Evolutionary conservation across 1,284 basidiomycete genomes (phyloP).

Genomic region (Ustilago nuda): DNA sequence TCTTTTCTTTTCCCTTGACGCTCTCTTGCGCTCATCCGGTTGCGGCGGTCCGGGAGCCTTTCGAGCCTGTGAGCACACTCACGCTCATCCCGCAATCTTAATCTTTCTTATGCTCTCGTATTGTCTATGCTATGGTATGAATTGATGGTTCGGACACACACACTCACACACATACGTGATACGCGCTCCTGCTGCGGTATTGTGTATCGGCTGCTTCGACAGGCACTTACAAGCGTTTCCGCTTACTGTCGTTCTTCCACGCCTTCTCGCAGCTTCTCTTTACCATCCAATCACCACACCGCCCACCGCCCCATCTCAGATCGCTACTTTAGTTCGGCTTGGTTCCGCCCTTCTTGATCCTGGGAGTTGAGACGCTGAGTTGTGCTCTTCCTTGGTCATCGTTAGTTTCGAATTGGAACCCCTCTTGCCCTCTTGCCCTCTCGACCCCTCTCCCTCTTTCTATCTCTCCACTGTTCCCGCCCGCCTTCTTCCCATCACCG

Average conservation of each 20-base stretch:
- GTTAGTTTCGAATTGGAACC: not conserved
- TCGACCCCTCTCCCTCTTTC: not conserved
- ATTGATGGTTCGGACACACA: too few species aligned
- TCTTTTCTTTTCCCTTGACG: too few species aligned
- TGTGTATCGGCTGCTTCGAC: not conserved
- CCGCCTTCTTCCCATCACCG: not conserved
- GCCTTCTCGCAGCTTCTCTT: not conserved
- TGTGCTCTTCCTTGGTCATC: slow-evolving; percentile 16
- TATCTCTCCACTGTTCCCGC: not conserved
- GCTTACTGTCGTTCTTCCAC: not conserved
- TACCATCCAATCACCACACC: not conserved
- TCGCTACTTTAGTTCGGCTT: not conserved
- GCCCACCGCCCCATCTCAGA: not conserved
- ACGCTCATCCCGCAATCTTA: too few species aligned
- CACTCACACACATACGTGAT: not conserved
- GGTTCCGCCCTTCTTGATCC: not conserved
- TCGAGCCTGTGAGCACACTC: too few species aligned
- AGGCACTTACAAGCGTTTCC: not conserved
- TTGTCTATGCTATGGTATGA: too few species aligned
- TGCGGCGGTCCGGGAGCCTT: too few species aligned
- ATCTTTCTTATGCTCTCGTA: too few species aligned
- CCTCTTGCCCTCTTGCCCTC: slow-evolving; percentile 1
- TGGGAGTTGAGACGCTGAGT: not conserved
- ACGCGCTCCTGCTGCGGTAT: not conserved
- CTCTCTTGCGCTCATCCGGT: too few species aligned